phyloP scores from a whole-genome alignment of 2,329 filamentous ascomycete genomes.

The Scytalidium lignicola region DNA sequence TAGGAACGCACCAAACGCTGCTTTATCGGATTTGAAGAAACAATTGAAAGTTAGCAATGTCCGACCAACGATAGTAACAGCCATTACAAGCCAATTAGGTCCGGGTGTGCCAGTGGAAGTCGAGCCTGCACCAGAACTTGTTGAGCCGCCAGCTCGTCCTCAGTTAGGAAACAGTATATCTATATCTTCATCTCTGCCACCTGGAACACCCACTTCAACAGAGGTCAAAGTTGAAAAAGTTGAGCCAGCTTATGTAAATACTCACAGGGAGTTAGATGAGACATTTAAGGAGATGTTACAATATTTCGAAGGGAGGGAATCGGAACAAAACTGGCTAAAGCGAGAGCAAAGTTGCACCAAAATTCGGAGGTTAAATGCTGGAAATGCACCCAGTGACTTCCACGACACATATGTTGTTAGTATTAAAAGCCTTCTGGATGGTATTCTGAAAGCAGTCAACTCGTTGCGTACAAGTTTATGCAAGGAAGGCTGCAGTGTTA shows the following conservation, averaged over 20 bases:
- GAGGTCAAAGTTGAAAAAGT: slow-evolving; percentile 64
- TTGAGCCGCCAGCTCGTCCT: slow-evolving; percentile 17
- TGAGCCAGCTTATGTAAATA: slow-evolving; percentile 79
- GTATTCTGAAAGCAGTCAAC: slow-evolving; percentile 78
- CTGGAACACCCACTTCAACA: slow-evolving; percentile 50
- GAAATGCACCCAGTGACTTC: slow-evolving; percentile 78
- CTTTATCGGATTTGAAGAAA: slow-evolving; percentile 83
- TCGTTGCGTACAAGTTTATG: slow-evolving; percentile 87
- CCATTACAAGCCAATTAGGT: slow-evolving; percentile 71
- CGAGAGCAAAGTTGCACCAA: slow-evolving; percentile 77
- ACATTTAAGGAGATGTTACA: slow-evolving; percentile 75
- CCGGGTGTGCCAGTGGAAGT: slow-evolving; percentile 35
- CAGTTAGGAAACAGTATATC: no score
- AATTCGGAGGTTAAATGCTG: slow-evolving; percentile 71
- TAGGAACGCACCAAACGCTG: slow-evolving; percentile 71
- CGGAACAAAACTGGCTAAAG: slow-evolving; percentile 85
- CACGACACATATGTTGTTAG: slow-evolving; percentile 63
- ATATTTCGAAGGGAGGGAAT: slow-evolving; percentile 81
- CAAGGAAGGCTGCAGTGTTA: slow-evolving; percentile 74
- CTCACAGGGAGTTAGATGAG: slow-evolving; percentile 82
- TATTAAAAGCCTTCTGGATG: slow-evolving; percentile 73
- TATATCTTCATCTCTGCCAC: slow-evolving; percentile 33
- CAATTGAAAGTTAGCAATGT: slow-evolving; percentile 82
- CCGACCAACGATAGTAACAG: slow-evolving; percentile 76
- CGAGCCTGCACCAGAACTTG: slow-evolving; percentile 31